Base-by-base conservation (phyloP, 441 rosid genomes). In the Heliophila coronopifolia region DNA sequence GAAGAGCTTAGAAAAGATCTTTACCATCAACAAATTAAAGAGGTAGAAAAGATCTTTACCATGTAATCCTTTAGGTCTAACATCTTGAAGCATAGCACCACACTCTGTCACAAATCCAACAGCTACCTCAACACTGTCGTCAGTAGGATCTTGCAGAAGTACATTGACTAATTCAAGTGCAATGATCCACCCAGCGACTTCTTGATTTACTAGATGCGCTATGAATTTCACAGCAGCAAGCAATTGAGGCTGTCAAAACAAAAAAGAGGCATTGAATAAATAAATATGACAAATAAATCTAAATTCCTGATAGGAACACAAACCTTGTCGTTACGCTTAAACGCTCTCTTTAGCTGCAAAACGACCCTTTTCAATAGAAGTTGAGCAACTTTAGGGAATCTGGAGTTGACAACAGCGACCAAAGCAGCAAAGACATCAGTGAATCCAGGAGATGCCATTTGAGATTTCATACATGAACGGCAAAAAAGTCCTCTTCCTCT, bases 81-180 rank as follows among this genome's bases (percentile, higher is more conserved):
- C 70, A 48, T 86, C 94, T 65, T 82, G 96, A 45, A 90, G 92
- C 55, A 82, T 71, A 1, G 96, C 84, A 46, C 98, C 98, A 77
- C 95, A 76, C 43, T 87, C 91, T 0, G 77, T 87, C 9, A 85
- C 94, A 28, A 91, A 91, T 16, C 94, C 96, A 50, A 83, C 96
- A 46, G 96, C 98, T 8, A 92, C 96, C 69, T 87, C 96, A 19
- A 91, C 98, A 37, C 93, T 87, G 60, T 91, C 95, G 59, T 91
- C 91, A 3, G 91, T 78, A 16, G 94, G 96, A 37, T 73, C 68
- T 65, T 73, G 83, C 25, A 87, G 72, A 75, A 87, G 77, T 50
- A 84, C 62, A 6, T 81, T 64, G 32, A 73, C 80, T 58, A 91
- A 66, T 58, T 91, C 95, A 34, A 87, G 64, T 10, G 98, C 93